phyloP scores from a whole-genome alignment of 2,329 filamentous ascomycete genomes.

The Hirsutella minnesotensis region DNA sequence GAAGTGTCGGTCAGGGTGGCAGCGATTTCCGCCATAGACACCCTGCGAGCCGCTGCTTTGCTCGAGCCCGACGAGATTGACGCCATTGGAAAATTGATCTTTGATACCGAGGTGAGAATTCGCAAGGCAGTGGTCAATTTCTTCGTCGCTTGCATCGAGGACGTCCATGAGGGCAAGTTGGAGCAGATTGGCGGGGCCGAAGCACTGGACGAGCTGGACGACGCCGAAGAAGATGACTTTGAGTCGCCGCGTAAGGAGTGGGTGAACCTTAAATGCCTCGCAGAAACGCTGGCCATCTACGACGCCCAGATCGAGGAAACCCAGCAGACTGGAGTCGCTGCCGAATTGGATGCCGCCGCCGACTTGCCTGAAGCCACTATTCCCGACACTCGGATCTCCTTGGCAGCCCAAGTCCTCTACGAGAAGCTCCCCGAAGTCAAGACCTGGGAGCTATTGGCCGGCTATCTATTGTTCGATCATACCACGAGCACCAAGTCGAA shows the following conservation, averaged over 20 bases:
- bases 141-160: constrained; percentile 78
- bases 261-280: constrained; percentile 85
- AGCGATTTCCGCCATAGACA: constrained; percentile 71
- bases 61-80: constrained; percentile 89
- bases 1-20: constrained; percentile 71
- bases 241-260: constrained; percentile 69
- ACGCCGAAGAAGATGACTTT: constrained; percentile 62
- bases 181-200: constrained; percentile 79
- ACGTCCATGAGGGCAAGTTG: constrained; percentile 65
- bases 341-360: constrained; percentile 36
- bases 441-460: constrained; percentile 79
- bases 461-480: constrained; percentile 88
- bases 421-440: constrained; percentile 70
- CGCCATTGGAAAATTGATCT: constrained; percentile 73
- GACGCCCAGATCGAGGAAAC: constrained; percentile 57
- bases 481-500: constrained; percentile 48
- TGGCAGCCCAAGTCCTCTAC: constrained; percentile 77
- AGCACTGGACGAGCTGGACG: constrained; percentile 62
- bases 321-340: constrained; percentile 29
- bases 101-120: constrained; percentile 73
- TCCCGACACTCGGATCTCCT: constrained; percentile 69
- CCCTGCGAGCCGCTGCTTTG: constrained; percentile 71
- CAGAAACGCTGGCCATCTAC: constrained; percentile 72
- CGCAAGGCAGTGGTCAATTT: constrained; percentile 84
- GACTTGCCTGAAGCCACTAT: constrained; percentile 50